phyloP scores from a whole-genome alignment of 306 rosid species.

The Dryas drummondii region DNA sequence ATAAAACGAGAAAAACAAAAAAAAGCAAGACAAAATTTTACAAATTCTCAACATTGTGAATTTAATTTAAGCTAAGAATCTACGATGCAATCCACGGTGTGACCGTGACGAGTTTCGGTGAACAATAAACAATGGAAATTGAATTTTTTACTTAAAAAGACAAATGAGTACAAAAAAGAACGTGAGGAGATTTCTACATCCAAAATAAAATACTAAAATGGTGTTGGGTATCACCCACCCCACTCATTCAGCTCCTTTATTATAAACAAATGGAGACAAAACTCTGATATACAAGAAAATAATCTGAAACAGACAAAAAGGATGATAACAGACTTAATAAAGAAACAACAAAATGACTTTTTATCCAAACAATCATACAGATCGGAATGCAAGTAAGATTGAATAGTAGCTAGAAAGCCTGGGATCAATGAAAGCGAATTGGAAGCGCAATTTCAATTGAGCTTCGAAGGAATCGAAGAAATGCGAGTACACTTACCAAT shows the following conservation, averaged over 20 bases:
- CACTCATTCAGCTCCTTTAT: slow-evolving; percentile 8
- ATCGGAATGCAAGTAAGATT: neutral
- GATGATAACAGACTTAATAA: slow-evolving; percentile 5
- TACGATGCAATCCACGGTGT: neutral
- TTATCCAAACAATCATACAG: neutral
- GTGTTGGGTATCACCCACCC: slow-evolving; percentile 22
- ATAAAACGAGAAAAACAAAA: neutral
- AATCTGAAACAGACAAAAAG: neutral
- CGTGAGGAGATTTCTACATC: slow-evolving; percentile 25
- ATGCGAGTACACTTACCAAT: slow-evolving; percentile 8
- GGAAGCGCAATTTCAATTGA: slow-evolving; percentile 1
- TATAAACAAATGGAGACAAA: neutral
- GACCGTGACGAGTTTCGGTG: neutral
- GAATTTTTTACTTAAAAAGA: neutral
- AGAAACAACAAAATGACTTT: neutral
- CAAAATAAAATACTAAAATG: neutral
- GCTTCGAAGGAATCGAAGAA: neutral
- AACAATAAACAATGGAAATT: neutral
- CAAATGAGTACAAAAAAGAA: slow-evolving; percentile 26
- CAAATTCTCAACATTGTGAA: neutral
- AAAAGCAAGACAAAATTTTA: neutral
- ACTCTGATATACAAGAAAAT: slow-evolving; percentile 9
- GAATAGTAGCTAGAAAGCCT: neutral
- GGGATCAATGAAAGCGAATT: neutral
- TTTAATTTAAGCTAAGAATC: neutral